Conservation (phyloP, 495 filamentous ascomycete species). For the Penicillium bovifimosum region DNA sequence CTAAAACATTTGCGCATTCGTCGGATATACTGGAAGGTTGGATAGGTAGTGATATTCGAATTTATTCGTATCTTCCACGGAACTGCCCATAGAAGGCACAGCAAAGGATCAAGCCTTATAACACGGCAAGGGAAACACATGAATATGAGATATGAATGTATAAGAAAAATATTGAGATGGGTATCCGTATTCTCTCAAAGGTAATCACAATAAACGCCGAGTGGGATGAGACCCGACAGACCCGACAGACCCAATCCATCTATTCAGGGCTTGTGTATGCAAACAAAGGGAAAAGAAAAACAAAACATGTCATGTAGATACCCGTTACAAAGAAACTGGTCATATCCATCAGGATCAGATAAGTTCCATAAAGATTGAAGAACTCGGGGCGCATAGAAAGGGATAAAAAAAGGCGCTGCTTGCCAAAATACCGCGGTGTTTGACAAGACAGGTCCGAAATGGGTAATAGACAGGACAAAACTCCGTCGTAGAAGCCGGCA, state of each 20-base stretch:
- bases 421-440: background rate
- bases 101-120: background rate
- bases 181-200: conserved; percentile 1
- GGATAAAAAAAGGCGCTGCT: background rate
- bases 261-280: background rate
- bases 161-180: background rate
- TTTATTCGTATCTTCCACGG: background rate
- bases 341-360: background rate
- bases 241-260: background rate
- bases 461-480: background rate
- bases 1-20: background rate
- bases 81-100: background rate
- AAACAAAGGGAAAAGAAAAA: background rate
- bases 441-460: background rate
- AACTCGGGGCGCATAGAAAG: background rate
- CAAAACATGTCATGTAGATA: background rate
- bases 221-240: background rate
- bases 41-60: background rate
- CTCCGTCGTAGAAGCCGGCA: background rate
- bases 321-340: conserved; percentile 1
- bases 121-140: no score
- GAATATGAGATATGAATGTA: background rate
- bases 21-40: background rate
- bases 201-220: background rate
- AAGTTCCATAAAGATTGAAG: background rate